A percentile compares a stretch with the other conserved stretches of the same genome.
These are phyloP conservation scores for Laguncularia racemosa DNA, from an alignment of 345 rosid species.

Conservation along the genomic window DNA sequence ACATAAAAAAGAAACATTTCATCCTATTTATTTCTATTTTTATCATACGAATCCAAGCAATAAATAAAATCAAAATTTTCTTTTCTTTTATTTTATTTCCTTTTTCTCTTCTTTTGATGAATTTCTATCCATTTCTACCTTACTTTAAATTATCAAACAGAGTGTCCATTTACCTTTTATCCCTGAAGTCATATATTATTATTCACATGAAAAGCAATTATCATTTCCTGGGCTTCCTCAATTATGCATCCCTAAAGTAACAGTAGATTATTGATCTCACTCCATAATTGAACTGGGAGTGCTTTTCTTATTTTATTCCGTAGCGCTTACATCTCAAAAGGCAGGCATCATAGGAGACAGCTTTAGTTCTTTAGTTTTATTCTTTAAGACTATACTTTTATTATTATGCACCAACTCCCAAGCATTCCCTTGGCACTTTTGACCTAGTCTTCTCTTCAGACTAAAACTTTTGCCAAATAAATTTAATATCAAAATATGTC, in stretches of 20 bases:
- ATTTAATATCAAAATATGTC: too few relatives aligned
- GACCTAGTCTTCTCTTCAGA: conserved; percentile 25
- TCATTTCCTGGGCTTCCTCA: conserved; percentile 21
- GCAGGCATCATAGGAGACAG: too few relatives aligned
- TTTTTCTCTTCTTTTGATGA: too few relatives aligned
- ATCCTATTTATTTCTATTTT: too few relatives aligned
- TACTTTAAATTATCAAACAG: too few relatives aligned
- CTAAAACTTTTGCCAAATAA: conserved; percentile 7
- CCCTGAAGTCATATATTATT: not conserved
- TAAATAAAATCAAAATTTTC: too few relatives aligned
- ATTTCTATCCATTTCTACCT: too few relatives aligned
- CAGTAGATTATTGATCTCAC: not conserved
- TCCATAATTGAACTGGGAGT: not conserved
- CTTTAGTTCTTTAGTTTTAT: not conserved
- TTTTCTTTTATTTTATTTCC: too few relatives aligned
- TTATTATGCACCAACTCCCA: conserved; percentile 33
- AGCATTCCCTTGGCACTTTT: conserved; percentile 23
- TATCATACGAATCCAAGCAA: too few relatives aligned
- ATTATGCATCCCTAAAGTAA: not conserved
- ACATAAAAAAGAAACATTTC: too few relatives aligned
- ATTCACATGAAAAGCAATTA: conserved; percentile 21
- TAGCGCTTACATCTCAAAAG: too few relatives aligned
- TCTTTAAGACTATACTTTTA: not conserved
- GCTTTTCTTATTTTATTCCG: not conserved
- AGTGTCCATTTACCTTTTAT: too few relatives aligned